These are phyloP conservation scores for Plasmodium reichenowi DNA, from an alignment of 169 alveolate species.

Conservation along the genomic window DNA sequence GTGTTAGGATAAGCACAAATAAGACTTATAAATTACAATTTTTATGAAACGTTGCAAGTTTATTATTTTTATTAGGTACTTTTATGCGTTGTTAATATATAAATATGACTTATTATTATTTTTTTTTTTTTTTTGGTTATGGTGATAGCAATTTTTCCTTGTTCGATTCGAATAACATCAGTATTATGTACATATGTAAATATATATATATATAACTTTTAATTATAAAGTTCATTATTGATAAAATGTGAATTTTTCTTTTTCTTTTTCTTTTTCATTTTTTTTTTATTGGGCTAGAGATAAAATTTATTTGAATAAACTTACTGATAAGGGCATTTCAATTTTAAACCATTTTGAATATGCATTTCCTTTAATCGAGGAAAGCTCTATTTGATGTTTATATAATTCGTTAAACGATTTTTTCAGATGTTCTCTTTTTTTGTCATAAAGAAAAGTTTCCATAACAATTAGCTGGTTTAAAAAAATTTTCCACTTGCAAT, in stretches of 20 bases:
- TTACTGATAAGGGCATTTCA: constrained; percentile 62
- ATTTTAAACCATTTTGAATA: constrained; percentile 74
- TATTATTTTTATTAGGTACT: too few species aligned
- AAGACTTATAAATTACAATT: too few species aligned
- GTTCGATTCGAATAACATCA: too few species aligned
- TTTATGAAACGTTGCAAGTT: too few species aligned
- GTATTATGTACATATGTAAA: too few species aligned
- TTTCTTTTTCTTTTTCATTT: background rate
- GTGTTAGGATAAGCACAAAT: too few species aligned
- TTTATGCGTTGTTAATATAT: too few species aligned
- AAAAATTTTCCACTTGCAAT: constrained; percentile 60
- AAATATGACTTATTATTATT: too few species aligned
- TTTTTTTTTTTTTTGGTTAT: too few species aligned
- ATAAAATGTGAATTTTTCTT: background rate
- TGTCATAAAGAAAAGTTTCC: constrained; percentile 68
- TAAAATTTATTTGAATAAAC: constrained; percentile 33
- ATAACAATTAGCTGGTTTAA: constrained; percentile 42
- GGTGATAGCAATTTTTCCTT: too few species aligned
- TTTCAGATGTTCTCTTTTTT: constrained; percentile 36
- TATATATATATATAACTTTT: too few species aligned
- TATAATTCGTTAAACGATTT: constrained; percentile 42
- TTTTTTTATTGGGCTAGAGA: background rate
- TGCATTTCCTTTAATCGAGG: constrained; percentile 34
- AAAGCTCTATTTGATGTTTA: constrained; percentile 34
- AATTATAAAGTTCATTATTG: too few species aligned